A percentile compares a stretch with the other conserved stretches of the same genome.
These are phyloP conservation scores for peach (Prunus persica) DNA, from an alignment of 306 rosid species.

Conservation along the genomic window DNA sequence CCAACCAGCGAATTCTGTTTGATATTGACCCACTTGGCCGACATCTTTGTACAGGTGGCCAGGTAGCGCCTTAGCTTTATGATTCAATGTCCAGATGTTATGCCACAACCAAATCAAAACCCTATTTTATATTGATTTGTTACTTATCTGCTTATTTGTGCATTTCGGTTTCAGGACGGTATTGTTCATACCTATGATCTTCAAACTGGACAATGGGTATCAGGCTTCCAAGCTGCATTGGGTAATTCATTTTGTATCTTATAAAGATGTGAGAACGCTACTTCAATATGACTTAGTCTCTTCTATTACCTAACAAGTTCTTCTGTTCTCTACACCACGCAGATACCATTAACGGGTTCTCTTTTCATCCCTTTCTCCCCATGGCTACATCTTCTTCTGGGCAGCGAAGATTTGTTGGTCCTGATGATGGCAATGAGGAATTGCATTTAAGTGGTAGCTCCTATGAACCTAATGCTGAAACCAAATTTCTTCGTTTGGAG, in stretches of 20 bases:
- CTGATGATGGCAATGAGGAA: constrained; percentile 58
- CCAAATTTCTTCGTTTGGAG: not conserved
- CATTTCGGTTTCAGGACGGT: constrained; percentile 65
- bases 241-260: constrained; percentile 48
- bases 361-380: constrained; percentile 92
- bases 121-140: not conserved
- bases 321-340: constrained; percentile 24
- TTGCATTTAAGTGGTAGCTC: constrained; percentile 64
- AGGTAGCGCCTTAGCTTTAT: constrained; percentile 50
- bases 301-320: constrained; percentile 16
- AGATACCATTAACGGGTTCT: constrained; percentile 85
- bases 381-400: constrained; percentile 84
- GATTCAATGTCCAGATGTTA: constrained; percentile 17
- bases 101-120: constrained; percentile 8
- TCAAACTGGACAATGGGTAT: constrained; percentile 91
- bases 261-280: not conserved
- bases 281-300: not conserved
- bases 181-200: constrained; percentile 83
- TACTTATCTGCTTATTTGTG: not conserved
- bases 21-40: constrained; percentile 87
- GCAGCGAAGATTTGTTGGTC: constrained; percentile 72
- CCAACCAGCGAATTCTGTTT: constrained; percentile 88
- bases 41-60: constrained; percentile 95
- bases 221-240: constrained; percentile 80
- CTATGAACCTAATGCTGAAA: constrained; percentile 15